Percentiles rank a stretch among this genome's conserved stretches.
Evolutionary conservation across 2,329 filamentous ascomycete species (phyloP).

Genomic region (Phialemonium atrogriseum): DNA sequence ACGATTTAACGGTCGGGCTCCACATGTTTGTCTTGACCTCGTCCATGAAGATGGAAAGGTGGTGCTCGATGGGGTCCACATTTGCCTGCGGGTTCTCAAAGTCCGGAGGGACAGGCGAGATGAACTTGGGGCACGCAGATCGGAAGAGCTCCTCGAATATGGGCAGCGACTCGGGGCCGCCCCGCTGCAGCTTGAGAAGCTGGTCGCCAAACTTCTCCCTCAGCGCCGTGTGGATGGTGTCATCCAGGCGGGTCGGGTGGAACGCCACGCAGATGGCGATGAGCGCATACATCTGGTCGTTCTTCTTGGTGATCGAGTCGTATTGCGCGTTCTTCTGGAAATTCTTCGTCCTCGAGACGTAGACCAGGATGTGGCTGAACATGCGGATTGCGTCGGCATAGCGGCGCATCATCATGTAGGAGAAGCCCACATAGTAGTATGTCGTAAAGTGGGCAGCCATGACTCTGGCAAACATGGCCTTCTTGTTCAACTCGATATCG

Average conservation of each 20-base stretch:
- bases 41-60: conserved; percentile 97
- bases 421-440: conserved; percentile 99
- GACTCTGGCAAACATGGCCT: conserved; percentile 98
- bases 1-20: conserved; percentile 95
- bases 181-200: conserved; percentile 91
- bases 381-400: conserved; percentile 99
- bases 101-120: conserved; percentile 91
- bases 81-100: conserved; percentile 96
- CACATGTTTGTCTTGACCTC: conserved; percentile 99
- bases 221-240: conserved; percentile 96
- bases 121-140: conserved; percentile 98
- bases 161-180: conserved; percentile 88
- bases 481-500: conserved; percentile 99
- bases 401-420: conserved; percentile 99
- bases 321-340: conserved; percentile 99
- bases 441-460: conserved; percentile 99
- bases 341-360: conserved; percentile 98
- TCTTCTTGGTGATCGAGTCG: conserved; percentile 99
- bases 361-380: conserved; percentile 99
- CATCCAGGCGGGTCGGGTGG: conserved; percentile 92
- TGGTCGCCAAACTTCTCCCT: conserved; percentile 99
- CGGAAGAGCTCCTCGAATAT: conserved; percentile 99
- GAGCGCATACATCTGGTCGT: conserved; percentile 99
- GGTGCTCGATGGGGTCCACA: conserved; percentile 94
- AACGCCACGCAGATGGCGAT: conserved; percentile 98